Conservation (phyloP, 768 basidiomycete species). For the Russula sp. region DNA sequence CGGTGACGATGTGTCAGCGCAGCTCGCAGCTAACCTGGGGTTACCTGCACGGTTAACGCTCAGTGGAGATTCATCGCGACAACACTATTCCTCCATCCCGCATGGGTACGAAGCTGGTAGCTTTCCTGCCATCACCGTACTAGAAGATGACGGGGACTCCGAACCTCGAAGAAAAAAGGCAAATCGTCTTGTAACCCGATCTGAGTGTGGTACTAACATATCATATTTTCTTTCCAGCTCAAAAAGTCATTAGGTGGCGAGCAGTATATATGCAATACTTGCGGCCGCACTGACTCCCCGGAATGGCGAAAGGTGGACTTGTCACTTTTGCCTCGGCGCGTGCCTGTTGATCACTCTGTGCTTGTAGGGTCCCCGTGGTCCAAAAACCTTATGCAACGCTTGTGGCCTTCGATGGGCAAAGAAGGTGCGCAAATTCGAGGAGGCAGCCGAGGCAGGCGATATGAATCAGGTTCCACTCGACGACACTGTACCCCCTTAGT, state of each 20-base stretch:
- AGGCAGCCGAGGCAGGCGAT: conserved; percentile 30
- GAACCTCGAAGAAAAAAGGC: conserved; percentile 62
- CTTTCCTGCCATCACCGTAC: conserved; percentile 15
- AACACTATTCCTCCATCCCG: conserved; percentile 10
- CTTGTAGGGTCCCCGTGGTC: conserved; percentile 78
- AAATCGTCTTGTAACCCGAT: conserved; percentile 11
- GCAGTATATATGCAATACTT: conserved; percentile 85
- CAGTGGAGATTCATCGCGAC: conserved; percentile 9
- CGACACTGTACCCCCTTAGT: conserved; percentile 21
- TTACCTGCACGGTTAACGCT: conserved; percentile 5
- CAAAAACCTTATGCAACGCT: conserved; percentile 97
- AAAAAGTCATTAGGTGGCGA: conserved; percentile 45
- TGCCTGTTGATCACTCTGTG: not conserved
- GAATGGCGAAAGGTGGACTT: conserved; percentile 84
- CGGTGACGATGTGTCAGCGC: conserved; percentile 15
- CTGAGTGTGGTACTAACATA: conserved; percentile 5
- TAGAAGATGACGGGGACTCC: conserved; percentile 47
- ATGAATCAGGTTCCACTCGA: conserved; percentile 24
- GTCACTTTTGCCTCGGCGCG: not conserved
- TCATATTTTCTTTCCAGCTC: conserved; percentile 2
- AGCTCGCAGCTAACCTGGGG: conserved; percentile 13
- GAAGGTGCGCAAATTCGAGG: conserved; percentile 43
- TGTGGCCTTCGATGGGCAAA: conserved; percentile 95
- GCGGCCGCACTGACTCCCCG: conserved; percentile 92
- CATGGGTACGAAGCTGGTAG: conserved; percentile 16